A percentile compares a stretch with the other conserved stretches of the same genome.
Conservation (phyloP, 1,139 yeast species). For the Eremothecium coryli region DNA sequence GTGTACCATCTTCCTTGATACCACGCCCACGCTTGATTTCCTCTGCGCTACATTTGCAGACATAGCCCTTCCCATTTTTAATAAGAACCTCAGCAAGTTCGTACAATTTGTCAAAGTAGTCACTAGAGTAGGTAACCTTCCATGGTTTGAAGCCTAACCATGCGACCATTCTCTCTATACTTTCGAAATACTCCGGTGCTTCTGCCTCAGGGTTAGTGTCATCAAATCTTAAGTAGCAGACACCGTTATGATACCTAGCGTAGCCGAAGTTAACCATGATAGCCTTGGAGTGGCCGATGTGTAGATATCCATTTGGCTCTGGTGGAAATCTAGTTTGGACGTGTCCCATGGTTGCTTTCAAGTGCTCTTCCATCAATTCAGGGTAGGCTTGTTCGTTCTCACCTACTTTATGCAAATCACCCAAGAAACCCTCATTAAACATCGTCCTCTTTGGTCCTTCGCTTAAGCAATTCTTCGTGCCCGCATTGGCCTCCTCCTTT, state of each 20-base stretch:
- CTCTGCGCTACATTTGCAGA: conserved; percentile 89
- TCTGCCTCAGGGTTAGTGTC: conserved; percentile 99
- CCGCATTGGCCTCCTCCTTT: conserved; percentile 17
- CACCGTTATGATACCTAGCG: conserved; percentile 77
- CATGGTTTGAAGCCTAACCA: conserved; percentile 95
- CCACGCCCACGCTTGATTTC: conserved; percentile 89
- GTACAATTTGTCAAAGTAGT: conserved; percentile 82
- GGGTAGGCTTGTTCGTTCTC: conserved; percentile 88
- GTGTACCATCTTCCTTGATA: conserved; percentile 79
- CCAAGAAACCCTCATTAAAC: conserved; percentile 93
- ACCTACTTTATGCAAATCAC: conserved; percentile 91
- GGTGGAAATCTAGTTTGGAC: conserved; percentile 97
- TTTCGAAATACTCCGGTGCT: conserved; percentile 80
- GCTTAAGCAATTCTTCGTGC: conserved; percentile 25
- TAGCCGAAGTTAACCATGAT: conserved; percentile 94
- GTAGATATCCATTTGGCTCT: conserved; percentile 94
- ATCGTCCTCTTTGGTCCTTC: conserved; percentile 51
- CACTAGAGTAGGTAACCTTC: conserved; percentile 92
- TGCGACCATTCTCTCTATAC: conserved; percentile 72
- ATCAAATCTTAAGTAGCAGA: conserved; percentile 86
- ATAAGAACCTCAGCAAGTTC: conserved; percentile 79
- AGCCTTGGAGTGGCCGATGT: conserved; percentile 97
- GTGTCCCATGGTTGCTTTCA: conserved; percentile 65
- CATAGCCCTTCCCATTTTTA: conserved; percentile 64
- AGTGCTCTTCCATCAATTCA: conserved; percentile 71